Evolutionary conservation across 768 basidiomycete genomes (phyloP), one percentile per base, ranked within the genome.

Genomic region (button mushroom (Agaricus bisporus)): DNA sequence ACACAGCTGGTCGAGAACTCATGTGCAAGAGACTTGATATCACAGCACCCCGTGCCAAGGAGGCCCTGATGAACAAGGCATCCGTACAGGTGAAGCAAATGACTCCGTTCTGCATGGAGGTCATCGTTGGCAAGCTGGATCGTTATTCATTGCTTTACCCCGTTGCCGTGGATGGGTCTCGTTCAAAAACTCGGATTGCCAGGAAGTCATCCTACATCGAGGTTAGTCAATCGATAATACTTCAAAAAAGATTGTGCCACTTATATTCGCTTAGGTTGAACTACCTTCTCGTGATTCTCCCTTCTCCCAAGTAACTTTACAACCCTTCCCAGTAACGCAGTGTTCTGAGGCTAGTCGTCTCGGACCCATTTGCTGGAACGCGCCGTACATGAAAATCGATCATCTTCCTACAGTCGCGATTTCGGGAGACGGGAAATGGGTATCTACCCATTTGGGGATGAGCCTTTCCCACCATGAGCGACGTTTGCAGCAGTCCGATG

Each of bases 151-250:
- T 80, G 6, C 7, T 44, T 1, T 80, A 71, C 41, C 79, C 79
- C 0, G 73, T 77, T 42, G 77, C 77, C 8, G 63, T 82, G 9
- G 59, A 72, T 29, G 67, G 68, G 4, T 55, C 58, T 17, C 65
- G 66, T 14, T 48, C 62, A 1, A 78, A 69, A 58, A 59, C 75
- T 9, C 72, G 79, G 4, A 58, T 83, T 32, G 82, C 82, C 8
- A 71, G 82, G 37, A 81, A 78, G 57, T 83, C 80, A 1, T 69
- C 62, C 22, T 84, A 78, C 53, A 64, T 83, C 5, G 72, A 75
- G 62, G 70, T 72, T 61, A 66, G 65, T 67, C 11, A 5, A 7
- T 12, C 32, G 51, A 11, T 56, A 9, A 61, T 60, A n/a, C 22
- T 57, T 1, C 54, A 4, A 58, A 52, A 46, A 61, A 32, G 48